phyloP scores from a whole-genome alignment of 345 rosid genomes.

The Sapria himalayana region DNA sequence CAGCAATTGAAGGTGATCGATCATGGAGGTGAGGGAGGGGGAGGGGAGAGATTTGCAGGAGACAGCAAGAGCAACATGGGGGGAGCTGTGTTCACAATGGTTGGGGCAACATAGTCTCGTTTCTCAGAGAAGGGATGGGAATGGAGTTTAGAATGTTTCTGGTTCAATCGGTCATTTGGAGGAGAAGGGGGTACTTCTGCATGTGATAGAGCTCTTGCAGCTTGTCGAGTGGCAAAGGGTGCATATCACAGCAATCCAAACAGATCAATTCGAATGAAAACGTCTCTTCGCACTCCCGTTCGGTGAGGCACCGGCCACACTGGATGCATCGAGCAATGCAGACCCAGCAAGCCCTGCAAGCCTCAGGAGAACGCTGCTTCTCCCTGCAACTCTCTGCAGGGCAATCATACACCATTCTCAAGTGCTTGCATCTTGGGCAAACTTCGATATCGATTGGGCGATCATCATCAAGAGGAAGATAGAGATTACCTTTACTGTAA shows the following conservation, averaged over 20 bases:
- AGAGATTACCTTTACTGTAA: conserved; percentile 37
- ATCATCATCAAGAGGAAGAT: conserved; percentile 53
- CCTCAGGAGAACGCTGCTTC: conserved; percentile 17
- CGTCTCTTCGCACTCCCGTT: conserved; percentile 63
- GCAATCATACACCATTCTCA: conserved; percentile 74
- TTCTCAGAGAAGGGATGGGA: too few relatives aligned
- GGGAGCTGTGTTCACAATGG: too few relatives aligned
- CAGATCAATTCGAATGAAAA: conserved; percentile 63
- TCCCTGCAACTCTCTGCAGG: conserved; percentile 59
- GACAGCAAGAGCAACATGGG: too few relatives aligned
- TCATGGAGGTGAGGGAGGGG: too few relatives aligned
- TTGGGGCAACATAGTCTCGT: too few relatives aligned
- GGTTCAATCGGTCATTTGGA: too few relatives aligned
- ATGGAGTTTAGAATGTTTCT: too few relatives aligned
- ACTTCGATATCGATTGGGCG: conserved; percentile 59
- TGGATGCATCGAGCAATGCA: conserved; percentile 64
- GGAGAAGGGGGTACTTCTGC: too few relatives aligned
- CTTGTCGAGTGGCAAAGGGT: too few relatives aligned
- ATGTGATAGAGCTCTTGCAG: too few relatives aligned
- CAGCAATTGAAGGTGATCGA: too few relatives aligned
- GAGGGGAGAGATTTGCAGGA: too few relatives aligned
- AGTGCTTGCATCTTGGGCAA: conserved; percentile 67
- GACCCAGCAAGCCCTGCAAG: conserved; percentile 70
- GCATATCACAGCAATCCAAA: conserved; percentile 49
- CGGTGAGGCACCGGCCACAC: conserved; percentile 78